phyloP scores from a whole-genome alignment of 2,329 filamentous ascomycete genomes.

The Acephala macrosclerotiorum region DNA sequence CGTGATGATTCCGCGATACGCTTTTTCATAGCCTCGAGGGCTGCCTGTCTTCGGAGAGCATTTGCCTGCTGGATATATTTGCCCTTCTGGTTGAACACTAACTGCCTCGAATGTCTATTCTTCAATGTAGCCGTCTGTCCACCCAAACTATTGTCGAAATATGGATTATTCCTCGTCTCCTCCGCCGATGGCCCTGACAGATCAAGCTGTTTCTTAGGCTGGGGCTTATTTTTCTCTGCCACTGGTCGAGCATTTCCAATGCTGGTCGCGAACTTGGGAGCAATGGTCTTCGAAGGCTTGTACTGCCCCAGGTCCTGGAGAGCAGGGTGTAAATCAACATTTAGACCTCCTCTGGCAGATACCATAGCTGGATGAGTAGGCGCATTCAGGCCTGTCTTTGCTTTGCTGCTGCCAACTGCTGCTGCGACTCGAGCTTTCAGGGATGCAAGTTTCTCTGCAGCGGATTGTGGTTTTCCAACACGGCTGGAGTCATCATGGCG shows the following conservation, averaged over 20 bases:
- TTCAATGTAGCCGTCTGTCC: slow-evolving; percentile 64
- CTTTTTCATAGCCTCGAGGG: slow-evolving; percentile 93
- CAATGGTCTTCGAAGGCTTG: slow-evolving; percentile 49
- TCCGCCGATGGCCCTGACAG: slow-evolving; percentile 63
- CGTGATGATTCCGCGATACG: slow-evolving; percentile 86
- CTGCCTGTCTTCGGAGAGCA: slow-evolving; percentile 84
- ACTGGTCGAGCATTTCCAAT: slow-evolving; percentile 48
- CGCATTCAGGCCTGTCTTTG: slow-evolving; percentile 51
- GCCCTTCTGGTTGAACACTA: slow-evolving; percentile 93
- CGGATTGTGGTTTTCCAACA: slow-evolving; percentile 62
- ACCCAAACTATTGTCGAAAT: slow-evolving; percentile 77
- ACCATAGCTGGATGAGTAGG: slow-evolving; percentile 45
- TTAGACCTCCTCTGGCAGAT: slow-evolving; percentile 50
- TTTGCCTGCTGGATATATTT: slow-evolving; percentile 97
- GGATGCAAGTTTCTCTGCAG: slow-evolving; percentile 74
- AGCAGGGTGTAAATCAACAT: slow-evolving; percentile 64
- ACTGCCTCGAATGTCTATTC: slow-evolving; percentile 73
- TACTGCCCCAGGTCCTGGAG: slow-evolving; percentile 64
- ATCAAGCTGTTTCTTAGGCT: slow-evolving; percentile 59
- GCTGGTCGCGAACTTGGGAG: slow-evolving; percentile 48
- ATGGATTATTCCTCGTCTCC: slow-evolving; percentile 76
- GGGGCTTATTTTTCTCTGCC: slow-evolving; percentile 50
- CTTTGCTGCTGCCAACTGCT: slow-evolving; percentile 65
- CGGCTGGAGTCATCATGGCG: slow-evolving; percentile 62
- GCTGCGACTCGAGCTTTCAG: slow-evolving; percentile 83